Evolutionary conservation across 495 filamentous ascomycete species (phyloP), one percentile per base, ranked within the genome.

Genomic region (Neurospora tetrasperma): DNA sequence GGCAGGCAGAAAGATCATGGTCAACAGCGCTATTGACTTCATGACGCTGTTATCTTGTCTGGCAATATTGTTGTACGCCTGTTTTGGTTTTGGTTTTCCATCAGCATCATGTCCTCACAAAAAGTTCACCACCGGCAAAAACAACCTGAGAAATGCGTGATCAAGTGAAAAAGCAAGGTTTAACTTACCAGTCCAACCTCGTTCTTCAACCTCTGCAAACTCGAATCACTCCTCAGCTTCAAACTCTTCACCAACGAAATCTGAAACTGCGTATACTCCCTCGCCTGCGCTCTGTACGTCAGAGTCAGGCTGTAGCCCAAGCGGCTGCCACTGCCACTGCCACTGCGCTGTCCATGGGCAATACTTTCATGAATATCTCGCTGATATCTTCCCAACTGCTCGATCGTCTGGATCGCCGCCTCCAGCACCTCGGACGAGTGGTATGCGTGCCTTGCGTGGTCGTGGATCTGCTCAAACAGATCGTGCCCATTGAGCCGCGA

Each of bases 11-110:
- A 84, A 85, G 0, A 83, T 68, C 82, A 83, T 83, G 2, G 83
- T 84, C 43, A 85, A 48, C 3, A 84, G 66, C 0, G 83, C 78
- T n/a, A 85, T 83, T 4, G 77, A 81, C 70, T 81, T 85, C 81
- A 83, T 83, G 20, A 81, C 78, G n/a, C 71, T 73, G 73, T 82
- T 84, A 71, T 85, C 84, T 46, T 78, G 75, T 18, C 75, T 46
- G 2, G 76, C 59, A 20, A 78, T 35, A 42, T 71, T 78, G 66
- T 78, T 78, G 70, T 75, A 78, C 12, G 73, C 75, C 74, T 74
- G 70, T 39, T 5, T 68, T 8, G 54, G 70, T 39, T 5, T 68
- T 8, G 54, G 16, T 0, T 35, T 48, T 9, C n/a, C 7, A 46
- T 27, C 38, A 72, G 66, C 9, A 54, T 18, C 8, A 40, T 6